phyloP scores from a whole-genome alignment of 2,329 filamentous ascomycete genomes.

The Aspergillus uvarum region DNA sequence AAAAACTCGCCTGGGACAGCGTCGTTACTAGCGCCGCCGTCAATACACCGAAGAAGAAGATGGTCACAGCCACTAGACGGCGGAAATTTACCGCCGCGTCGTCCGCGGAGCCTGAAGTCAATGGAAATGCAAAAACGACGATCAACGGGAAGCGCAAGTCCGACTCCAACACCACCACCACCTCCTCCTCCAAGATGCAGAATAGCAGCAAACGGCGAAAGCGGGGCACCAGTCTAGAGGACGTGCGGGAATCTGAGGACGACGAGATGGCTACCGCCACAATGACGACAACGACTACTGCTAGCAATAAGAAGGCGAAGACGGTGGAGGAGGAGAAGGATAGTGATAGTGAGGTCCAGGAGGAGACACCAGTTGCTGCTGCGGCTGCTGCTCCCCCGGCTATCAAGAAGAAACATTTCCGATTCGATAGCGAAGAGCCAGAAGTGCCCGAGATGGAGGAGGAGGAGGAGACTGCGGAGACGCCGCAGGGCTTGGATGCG shows the following conservation, averaged over 20 bases:
- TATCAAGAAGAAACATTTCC: slow-evolving; percentile 33
- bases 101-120: slow-evolving; percentile 16
- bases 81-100: slow-evolving; percentile 23
- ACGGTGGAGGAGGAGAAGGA: slow-evolving; percentile 13
- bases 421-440: slow-evolving; percentile 46
- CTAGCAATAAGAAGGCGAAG: slow-evolving; percentile 8
- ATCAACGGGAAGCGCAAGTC: slow-evolving; percentile 38
- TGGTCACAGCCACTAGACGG: slow-evolving; percentile 38
- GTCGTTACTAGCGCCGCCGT: background rate
- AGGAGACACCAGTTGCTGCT: slow-evolving; percentile 9
- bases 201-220: slow-evolving; percentile 36
- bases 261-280: slow-evolving; percentile 8
- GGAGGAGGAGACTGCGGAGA: slow-evolving; percentile 23
- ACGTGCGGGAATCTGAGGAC: slow-evolving; percentile 17
- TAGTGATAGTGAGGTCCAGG: slow-evolving; percentile 13
- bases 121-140: background rate
- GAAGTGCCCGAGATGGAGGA: slow-evolving; percentile 20
- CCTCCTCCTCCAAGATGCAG: slow-evolving; percentile 26
- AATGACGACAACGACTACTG: background rate
- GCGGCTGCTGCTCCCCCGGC: background rate
- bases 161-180: slow-evolving; percentile 5
- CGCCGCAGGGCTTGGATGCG: slow-evolving; percentile 18
- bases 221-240: slow-evolving; percentile 24
- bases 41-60: slow-evolving; percentile 22
- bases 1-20: slow-evolving; percentile 9